Conservation (phyloP, 163 green algal species). For the Scenedesmus sp. region DNA sequence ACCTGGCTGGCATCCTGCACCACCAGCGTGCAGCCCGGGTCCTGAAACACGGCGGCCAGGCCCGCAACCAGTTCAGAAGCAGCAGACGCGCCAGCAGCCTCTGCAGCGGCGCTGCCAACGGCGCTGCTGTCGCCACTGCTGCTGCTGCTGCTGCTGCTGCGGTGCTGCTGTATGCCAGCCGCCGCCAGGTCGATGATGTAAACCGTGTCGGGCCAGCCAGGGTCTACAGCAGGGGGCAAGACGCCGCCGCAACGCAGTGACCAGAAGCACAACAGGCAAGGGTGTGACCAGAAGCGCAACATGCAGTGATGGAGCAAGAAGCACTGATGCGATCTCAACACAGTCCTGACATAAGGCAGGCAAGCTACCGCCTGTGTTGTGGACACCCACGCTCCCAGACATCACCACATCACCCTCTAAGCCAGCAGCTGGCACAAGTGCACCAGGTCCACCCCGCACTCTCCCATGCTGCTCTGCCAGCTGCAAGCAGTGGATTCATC, state of each 20-base stretch:
- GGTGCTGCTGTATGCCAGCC: not conserved
- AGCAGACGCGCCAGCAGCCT: not conserved
- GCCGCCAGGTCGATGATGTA: conserved; percentile 22
- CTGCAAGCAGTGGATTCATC: no score
- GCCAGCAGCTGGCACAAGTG: no score
- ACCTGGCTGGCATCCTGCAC: conserved; percentile 33
- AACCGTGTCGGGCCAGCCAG: conserved; percentile 11
- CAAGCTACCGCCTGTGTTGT: no score
- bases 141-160: not conserved
- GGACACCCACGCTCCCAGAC: no score
- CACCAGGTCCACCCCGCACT: no score
- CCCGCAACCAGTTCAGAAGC: not conserved
- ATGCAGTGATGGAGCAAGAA: no score
- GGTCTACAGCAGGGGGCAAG: not conserved
- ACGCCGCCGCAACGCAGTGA: not conserved
- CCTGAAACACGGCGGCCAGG: not conserved
- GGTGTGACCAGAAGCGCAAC: no score
- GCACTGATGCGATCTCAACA: no score
- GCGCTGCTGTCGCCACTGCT: not conserved
- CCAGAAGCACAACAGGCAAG: no score
- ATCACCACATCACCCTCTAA: no score
- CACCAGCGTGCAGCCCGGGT: not conserved
- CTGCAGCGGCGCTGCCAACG: conserved; percentile 13
- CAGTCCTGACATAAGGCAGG: no score
- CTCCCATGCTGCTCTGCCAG: no score